phyloP scores from a whole-genome alignment of 768 basidiomycete genomes.

The Xanthoconium purpureum region DNA sequence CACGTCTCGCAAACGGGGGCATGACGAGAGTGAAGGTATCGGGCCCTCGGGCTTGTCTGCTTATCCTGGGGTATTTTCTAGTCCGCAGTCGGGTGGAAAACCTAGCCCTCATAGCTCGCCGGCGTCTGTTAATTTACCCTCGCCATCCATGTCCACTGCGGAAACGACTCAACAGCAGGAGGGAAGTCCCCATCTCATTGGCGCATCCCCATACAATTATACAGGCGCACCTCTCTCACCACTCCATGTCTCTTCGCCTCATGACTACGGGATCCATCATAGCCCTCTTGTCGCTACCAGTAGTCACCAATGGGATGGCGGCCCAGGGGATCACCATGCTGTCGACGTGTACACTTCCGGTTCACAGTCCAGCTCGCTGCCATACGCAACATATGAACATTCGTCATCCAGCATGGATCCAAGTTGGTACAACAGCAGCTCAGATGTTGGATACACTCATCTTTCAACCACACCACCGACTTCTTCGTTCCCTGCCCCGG shows the following conservation, averaged over 20 bases:
- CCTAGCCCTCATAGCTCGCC: constrained; percentile 75
- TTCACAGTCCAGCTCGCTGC: constrained; percentile 30
- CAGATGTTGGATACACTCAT: constrained; percentile 39
- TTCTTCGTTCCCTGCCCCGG: constrained; percentile 64
- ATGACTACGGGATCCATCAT: constrained; percentile 47
- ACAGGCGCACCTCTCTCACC: constrained; percentile 48
- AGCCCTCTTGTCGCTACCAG: constrained; percentile 26
- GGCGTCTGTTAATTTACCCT: constrained; percentile 67
- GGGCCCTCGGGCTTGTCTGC: constrained; percentile 40
- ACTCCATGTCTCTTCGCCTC: constrained; percentile 51
- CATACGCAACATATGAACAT: constrained; percentile 47
- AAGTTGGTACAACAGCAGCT: constrained; percentile 32
- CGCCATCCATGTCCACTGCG: constrained; percentile 55
- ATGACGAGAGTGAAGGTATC: constrained; percentile 57
- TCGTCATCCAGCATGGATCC: constrained; percentile 42
- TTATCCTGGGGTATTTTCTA: constrained; percentile 56
- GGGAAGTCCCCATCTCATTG: constrained; percentile 51
- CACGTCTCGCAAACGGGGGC: constrained; percentile 69
- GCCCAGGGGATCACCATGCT: constrained; percentile 36
- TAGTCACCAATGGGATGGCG: constrained; percentile 45
- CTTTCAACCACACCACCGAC: constrained; percentile 59
- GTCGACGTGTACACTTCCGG: constrained; percentile 45
- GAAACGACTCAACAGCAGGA: constrained; percentile 48
- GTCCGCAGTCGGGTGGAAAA: constrained; percentile 45
- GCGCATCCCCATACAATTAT: constrained; percentile 43